A percentile compares a stretch with the other conserved stretches of the same genome.
These are phyloP conservation scores for Camellia oleifera DNA, from an alignment of 179 eudicot genomes.

Conservation along the genomic window DNA sequence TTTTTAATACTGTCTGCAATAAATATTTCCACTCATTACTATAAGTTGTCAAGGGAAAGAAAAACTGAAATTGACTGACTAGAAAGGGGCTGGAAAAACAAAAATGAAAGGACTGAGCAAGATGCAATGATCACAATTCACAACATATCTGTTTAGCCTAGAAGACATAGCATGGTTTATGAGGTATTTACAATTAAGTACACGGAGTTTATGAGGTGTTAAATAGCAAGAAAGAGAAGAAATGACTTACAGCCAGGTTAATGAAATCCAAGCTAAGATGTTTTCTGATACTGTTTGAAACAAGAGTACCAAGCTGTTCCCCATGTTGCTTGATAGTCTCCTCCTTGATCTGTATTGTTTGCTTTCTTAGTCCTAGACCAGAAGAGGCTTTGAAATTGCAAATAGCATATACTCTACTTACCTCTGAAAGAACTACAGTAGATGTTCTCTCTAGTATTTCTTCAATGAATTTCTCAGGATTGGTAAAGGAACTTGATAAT, in stretches of 20 bases:
- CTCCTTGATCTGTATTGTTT: conserved; percentile 50
- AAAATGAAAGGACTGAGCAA: background rate
- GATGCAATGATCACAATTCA: background rate
- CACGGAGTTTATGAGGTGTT: background rate
- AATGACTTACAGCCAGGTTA: conserved; percentile 69
- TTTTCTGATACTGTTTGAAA: conserved; percentile 51
- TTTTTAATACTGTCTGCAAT: conserved; percentile 72
- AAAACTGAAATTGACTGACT: background rate
- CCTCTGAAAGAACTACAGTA: conserved; percentile 69
- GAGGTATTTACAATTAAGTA: background rate
- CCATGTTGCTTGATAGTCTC: conserved; percentile 52
- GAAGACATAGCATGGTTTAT: background rate
- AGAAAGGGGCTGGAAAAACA: background rate
- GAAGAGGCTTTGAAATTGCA: background rate
- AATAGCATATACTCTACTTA: conserved; percentile 25
- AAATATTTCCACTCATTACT: background rate
- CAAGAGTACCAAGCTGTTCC: conserved; percentile 54
- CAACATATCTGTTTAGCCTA: background rate
- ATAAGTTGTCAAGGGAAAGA: background rate
- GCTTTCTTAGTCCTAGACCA: conserved; percentile 19
- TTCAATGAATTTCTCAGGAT: conserved; percentile 62
- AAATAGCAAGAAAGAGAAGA: conserved; percentile 8
- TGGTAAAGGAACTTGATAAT: conserved; percentile 31
- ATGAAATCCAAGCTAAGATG: conserved; percentile 59
- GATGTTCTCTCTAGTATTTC: conserved; percentile 69